These are phyloP conservation scores for Alternaria sp. DNA, from an alignment of 2,329 filamentous ascomycete species.

Conservation along the genomic window DNA sequence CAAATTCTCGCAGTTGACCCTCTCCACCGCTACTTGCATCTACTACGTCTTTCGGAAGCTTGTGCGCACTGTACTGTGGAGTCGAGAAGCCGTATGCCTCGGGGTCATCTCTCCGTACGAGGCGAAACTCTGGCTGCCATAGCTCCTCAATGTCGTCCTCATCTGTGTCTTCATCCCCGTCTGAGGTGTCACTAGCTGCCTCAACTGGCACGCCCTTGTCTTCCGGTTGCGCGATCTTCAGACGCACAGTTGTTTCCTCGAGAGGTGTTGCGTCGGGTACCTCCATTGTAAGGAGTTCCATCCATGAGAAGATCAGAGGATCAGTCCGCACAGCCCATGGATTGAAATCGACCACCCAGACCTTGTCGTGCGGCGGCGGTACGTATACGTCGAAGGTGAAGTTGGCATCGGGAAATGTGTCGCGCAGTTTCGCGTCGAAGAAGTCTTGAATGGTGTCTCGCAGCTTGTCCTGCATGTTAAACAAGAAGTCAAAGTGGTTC, in stretches of 20 bases:
- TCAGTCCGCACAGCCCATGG: constrained; percentile 92
- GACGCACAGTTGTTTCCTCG: constrained; percentile 39
- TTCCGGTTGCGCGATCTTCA: constrained; percentile 12
- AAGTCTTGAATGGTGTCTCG: constrained; percentile 74
- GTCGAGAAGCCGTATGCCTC: constrained; percentile 86
- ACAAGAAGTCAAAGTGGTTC: constrained; percentile 87
- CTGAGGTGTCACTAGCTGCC: not conserved
- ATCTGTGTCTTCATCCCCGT: constrained; percentile 32
- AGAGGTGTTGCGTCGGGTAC: constrained; percentile 52
- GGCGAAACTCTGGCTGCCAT: constrained; percentile 76
- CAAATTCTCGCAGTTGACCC: constrained; percentile 75
- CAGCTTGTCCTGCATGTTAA: constrained; percentile 69
- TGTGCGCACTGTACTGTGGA: constrained; percentile 91
- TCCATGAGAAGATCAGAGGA: constrained; percentile 86
- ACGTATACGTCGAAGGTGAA: constrained; percentile 95
- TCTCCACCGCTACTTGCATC: constrained; percentile 66
- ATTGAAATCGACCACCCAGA: constrained; percentile 92
- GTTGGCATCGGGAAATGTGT: constrained; percentile 80
- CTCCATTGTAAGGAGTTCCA: constrained; percentile 78
- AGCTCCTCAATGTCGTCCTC: constrained; percentile 61
- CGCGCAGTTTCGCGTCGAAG: constrained; percentile 74
- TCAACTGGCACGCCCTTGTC: constrained; percentile 2
- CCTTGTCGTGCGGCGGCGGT: constrained; percentile 73
- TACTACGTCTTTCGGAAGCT: constrained; percentile 91
- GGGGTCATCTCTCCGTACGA: constrained; percentile 84